Conservation (phyloP, 2,329 filamentous ascomycete genomes). For the Drechslera avenae region DNA sequence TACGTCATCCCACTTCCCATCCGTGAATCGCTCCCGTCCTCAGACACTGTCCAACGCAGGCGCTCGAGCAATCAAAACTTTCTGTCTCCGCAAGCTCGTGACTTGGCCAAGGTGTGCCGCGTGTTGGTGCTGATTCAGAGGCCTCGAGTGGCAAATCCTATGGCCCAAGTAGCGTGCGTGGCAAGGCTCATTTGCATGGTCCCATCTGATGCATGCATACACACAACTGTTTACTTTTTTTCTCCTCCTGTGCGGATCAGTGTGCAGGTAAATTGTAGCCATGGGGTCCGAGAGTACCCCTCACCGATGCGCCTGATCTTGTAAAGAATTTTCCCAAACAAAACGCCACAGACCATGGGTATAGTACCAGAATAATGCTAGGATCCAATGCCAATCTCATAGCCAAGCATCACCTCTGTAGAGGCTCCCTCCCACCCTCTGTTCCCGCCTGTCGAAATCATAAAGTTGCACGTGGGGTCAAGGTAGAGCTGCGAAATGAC, state of each 20-base stretch:
- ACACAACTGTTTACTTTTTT: no score
- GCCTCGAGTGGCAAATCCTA: not conserved
- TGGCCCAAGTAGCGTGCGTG: no score
- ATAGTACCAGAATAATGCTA: conserved; percentile 30
- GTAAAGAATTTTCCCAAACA: not conserved
- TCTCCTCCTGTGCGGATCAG: no score
- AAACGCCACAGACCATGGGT: conserved; percentile 28
- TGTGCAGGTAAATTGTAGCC: no score
- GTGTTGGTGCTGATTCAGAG: not conserved
- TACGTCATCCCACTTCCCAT: conserved; percentile 17
- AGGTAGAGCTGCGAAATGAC: conserved; percentile 86
- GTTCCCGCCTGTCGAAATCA: conserved; percentile 90
- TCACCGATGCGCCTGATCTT: not conserved
- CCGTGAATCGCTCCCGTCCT: not conserved
- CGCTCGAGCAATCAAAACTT: not conserved
- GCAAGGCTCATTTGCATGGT: no score
- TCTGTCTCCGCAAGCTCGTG: not conserved
- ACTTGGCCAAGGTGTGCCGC: not conserved
- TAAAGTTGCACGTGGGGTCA: conserved; percentile 85
- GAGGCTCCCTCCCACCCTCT: conserved; percentile 90
- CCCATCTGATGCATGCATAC: no score
- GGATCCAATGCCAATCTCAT: conserved; percentile 72
- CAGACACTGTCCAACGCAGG: not conserved
- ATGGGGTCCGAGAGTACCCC: not conserved
- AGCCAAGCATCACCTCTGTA: conserved; percentile 91